Conservation (phyloP, 768 basidiomycete genomes). For the Trametopsis cervina region DNA sequence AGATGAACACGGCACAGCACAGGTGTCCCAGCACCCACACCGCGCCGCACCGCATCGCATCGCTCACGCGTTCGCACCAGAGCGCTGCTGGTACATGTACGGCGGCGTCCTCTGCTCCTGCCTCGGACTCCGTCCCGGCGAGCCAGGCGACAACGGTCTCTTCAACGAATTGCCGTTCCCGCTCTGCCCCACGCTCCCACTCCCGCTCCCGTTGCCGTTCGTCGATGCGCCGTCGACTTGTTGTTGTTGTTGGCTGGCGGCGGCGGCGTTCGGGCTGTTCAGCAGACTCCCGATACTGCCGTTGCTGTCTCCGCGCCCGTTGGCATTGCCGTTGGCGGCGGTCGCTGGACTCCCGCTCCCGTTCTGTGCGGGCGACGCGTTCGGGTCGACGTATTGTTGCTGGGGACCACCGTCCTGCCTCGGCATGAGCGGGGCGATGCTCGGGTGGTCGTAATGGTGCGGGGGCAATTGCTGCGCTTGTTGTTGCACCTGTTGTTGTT, state of each 20-base stretch:
- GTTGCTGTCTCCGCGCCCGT: background rate
- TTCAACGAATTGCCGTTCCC: constrained; percentile 3
- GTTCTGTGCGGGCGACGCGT: no score
- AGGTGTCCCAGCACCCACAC: no score
- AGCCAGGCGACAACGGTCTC: constrained; percentile 8
- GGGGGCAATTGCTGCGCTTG: constrained; percentile 31
- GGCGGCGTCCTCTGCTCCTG: constrained; percentile 10
- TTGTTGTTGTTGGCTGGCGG: background rate
- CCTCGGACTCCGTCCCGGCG: constrained; percentile 8
- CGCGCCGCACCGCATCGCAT: no score
- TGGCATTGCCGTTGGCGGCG: constrained; percentile 16
- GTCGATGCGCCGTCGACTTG: background rate
- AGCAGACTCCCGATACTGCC: constrained; percentile 7
- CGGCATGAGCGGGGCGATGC: constrained; percentile 39
- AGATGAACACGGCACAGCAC: background rate
- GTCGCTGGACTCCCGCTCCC: constrained; percentile 20
- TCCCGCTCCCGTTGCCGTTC: background rate
- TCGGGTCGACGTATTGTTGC: background rate
- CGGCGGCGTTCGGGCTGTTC: constrained; percentile 2
- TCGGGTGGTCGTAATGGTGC: constrained; percentile 46
- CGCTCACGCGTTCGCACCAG: background rate
- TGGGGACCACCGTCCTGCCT: constrained; percentile 25
- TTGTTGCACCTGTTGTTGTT: constrained; percentile 1
- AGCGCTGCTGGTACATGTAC: constrained; percentile 8
- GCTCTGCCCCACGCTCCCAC: background rate